Base-by-base conservation (phyloP, 768 basidiomycete genomes). In the Hypsizygus marmoreus region DNA sequence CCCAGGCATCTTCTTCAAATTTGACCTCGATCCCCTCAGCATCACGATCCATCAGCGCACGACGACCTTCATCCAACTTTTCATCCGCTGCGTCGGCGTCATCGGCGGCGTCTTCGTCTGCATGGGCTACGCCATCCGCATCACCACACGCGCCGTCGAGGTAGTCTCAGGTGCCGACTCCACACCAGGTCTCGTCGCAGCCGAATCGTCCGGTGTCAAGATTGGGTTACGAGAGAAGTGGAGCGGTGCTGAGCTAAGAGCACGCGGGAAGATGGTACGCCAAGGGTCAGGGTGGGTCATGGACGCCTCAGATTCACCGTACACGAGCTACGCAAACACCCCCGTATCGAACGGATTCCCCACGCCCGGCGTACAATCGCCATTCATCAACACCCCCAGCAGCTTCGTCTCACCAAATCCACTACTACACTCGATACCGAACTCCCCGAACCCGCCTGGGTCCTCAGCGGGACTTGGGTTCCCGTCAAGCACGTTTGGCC, bases 1-100 rank as follows among this genome's bases (percentile, higher is more conserved):
- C 0, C 95, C 95, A 0, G 95, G 91, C 12, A 95, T 98, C 62
- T 97, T 95, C 75, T 97, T 97, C 86, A 97, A 97, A 67, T 97
- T 92, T 63, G 95, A 99, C 47, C 69, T 97, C 28, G 95, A 99
- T 61, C 93, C 95, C 0, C 78, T 98, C 68, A 74, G 80, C 17
- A 75, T 98, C 48, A 86, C 82, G 0, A 82, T 97, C 43, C 80
- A 88, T 57, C 94, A 98, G 67, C 82, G 93, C 13, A 97, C 95
- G 14, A 92, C 88, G 0, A 74, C 81, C 1, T 69, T 99, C 40
- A 58, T 86, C 3, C 88, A 95, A 53, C 79, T 99, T 43, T 59
- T 97, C 53, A 88, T 97, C 51, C 77, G 87, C 39, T 84, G 82
- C 53, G 86, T 89, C 6, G 95, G 95, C n/a, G 95, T 97, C 37